These are phyloP conservation scores for Tuber aestivum DNA, from an alignment of 495 filamentous ascomycete species.

Conservation along the genomic window DNA sequence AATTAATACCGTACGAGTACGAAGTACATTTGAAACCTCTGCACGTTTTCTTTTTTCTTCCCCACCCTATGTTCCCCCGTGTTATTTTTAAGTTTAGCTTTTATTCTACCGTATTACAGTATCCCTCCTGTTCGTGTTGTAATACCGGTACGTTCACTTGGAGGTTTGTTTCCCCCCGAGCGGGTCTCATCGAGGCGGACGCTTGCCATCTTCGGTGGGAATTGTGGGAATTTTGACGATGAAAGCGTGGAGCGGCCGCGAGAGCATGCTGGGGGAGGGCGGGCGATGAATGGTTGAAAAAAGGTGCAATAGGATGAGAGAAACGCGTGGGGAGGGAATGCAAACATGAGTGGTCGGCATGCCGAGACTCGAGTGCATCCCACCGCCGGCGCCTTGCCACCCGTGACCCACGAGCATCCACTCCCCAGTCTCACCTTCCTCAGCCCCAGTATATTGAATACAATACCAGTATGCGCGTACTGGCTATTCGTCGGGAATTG, in stretches of 20 bases:
- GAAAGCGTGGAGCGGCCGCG: background rate
- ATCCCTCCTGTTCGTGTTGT: background rate
- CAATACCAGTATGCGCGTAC: background rate
- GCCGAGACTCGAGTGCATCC: background rate
- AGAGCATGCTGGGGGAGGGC: background rate
- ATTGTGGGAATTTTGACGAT: background rate
- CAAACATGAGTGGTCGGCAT: slow-evolving; percentile 1
- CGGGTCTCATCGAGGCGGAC: background rate
- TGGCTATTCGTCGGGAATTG: background rate
- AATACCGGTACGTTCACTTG: too few relatives aligned
- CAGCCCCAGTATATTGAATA: background rate
- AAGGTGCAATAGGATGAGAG: background rate
- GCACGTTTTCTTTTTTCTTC: background rate
- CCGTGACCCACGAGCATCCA: background rate
- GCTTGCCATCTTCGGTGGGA: background rate
- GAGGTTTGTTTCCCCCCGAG: background rate
- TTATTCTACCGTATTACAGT: background rate
- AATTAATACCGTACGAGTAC: too few relatives aligned
- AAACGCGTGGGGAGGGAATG: background rate
- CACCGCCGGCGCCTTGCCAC: background rate
- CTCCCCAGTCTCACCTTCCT: background rate
- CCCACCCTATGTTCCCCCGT: background rate
- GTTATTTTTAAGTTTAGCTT: background rate
- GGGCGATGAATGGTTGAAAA: background rate
- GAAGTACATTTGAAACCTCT: background rate